These are phyloP conservation scores for Fusarium ambrosium DNA, from an alignment of 2,329 filamentous ascomycete genomes.

Conservation along the genomic window DNA sequence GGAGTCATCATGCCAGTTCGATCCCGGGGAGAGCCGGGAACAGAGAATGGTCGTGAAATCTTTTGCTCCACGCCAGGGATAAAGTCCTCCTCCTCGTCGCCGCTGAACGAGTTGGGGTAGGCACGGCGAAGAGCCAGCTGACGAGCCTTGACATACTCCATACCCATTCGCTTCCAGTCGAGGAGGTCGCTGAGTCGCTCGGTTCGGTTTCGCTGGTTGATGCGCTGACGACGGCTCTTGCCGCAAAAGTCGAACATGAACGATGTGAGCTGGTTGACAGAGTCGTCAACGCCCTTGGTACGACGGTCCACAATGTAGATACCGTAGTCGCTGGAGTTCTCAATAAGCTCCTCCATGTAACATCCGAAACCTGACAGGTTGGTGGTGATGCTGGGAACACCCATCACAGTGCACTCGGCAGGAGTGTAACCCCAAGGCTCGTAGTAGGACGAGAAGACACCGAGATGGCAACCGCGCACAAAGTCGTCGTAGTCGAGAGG, in stretches of 20 bases:
- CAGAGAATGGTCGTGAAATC: conserved; percentile 93
- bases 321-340: conserved; percentile 97
- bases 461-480: conserved; percentile 94
- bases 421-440: conserved; percentile 99
- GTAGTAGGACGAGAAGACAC: conserved; percentile 97
- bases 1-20: conserved; percentile 98
- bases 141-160: conserved; percentile 98
- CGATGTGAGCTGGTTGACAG: conserved; percentile 92
- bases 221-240: conserved; percentile 95
- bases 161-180: conserved; percentile 99
- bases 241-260: conserved; percentile 91
- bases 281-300: conserved; percentile 96
- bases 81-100: conserved; percentile 86
- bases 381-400: conserved; percentile 97
- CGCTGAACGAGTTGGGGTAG: conserved; percentile 87
- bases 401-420: conserved; percentile 98
- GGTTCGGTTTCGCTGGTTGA: conserved; percentile 98
- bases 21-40: conserved; percentile 92
- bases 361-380: conserved; percentile 98
- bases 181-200: conserved; percentile 94
- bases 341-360: conserved; percentile 99
- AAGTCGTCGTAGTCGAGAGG: conserved; percentile 99
- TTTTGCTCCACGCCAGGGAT: conserved; percentile 95
- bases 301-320: conserved; percentile 99
- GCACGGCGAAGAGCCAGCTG: conserved; percentile 92